A percentile compares a stretch with the other conserved stretches of the same genome.
Evolutionary conservation across 1,284 basidiomycete species (phyloP).

Genomic region (Psilocybe mexicana): DNA sequence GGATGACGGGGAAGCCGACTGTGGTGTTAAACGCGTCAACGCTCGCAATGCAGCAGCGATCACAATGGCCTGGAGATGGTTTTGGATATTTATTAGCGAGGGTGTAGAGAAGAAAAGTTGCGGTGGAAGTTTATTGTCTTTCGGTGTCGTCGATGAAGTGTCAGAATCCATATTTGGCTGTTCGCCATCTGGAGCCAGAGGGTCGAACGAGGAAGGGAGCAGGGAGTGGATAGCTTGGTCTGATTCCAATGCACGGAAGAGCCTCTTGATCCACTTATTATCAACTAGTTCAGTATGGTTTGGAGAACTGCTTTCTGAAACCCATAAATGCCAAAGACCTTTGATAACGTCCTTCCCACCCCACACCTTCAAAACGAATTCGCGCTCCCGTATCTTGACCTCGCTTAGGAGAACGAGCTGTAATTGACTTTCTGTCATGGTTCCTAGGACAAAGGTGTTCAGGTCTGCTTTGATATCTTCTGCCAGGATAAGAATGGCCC

Average conservation of each 20-base stretch:
- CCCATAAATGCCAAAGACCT: conserved; percentile 44
- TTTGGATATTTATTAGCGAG: conserved; percentile 59
- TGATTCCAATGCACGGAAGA: conserved; percentile 26
- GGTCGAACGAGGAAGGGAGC: conserved; percentile 8
- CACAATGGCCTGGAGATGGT: conserved; percentile 68
- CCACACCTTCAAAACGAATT: conserved; percentile 55
- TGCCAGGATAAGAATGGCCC: conserved; percentile 48
- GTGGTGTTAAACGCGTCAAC: conserved; percentile 46
- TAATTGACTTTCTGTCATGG: conserved; percentile 64
- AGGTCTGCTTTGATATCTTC: conserved; percentile 67
- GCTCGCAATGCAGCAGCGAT: conserved; percentile 62
- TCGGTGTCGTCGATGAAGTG: not conserved
- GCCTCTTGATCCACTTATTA: conserved; percentile 25
- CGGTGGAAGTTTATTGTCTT: conserved; percentile 47
- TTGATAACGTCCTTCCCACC: conserved; percentile 31
- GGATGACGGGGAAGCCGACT: not conserved
- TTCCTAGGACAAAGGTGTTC: conserved; percentile 56
- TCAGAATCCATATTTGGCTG: conserved; percentile 9
- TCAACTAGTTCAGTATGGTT: conserved; percentile 19
- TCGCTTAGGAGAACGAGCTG: conserved; percentile 45
- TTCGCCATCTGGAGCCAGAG: conserved; percentile 1
- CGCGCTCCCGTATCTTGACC: conserved; percentile 53
- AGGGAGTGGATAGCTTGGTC: conserved; percentile 35
- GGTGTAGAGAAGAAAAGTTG: conserved; percentile 60
- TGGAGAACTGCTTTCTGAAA: conserved; percentile 5